Conservation (phyloP, 83 land plant genomes). For the Picea mariana region DNA sequence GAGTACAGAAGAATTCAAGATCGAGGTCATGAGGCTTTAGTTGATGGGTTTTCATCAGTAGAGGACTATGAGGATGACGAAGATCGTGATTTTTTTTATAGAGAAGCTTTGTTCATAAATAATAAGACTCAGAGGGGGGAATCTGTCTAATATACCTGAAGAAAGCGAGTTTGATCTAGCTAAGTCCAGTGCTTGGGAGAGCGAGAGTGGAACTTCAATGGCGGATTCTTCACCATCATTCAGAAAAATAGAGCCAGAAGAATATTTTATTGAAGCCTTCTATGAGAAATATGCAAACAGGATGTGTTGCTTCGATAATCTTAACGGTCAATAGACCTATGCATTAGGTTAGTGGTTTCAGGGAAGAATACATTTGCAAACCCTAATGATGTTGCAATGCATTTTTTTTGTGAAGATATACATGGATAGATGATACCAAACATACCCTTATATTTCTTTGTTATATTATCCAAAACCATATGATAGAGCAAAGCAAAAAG, state of each 20-base stretch:
- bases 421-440: no score
- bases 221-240: background rate
- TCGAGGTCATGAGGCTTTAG: background rate
- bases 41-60: background rate
- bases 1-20: background rate
- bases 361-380: background rate
- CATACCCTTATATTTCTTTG: no score
- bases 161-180: constrained; percentile 20
- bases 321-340: constrained; percentile 50
- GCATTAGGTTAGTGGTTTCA: constrained; percentile 47
- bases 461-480: no score
- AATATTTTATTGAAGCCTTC: constrained; percentile 40
- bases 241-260: constrained; percentile 36
- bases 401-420: no score
- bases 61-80: constrained; percentile 27
- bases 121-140: constrained; percentile 34
- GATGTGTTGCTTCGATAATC: constrained; percentile 55
- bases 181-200: constrained; percentile 17
- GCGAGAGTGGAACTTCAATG: background rate
- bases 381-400: background rate
- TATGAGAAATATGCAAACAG: constrained; percentile 48
- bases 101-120: constrained; percentile 48
- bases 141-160: constrained; percentile 55
- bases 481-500: no score
- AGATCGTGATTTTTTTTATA: constrained; percentile 33